Percentiles rank a stretch among this genome's conserved stretches.
Evolutionary conservation across 495 filamentous ascomycete species (phyloP).

Genomic region (Aspergillus leporis): DNA sequence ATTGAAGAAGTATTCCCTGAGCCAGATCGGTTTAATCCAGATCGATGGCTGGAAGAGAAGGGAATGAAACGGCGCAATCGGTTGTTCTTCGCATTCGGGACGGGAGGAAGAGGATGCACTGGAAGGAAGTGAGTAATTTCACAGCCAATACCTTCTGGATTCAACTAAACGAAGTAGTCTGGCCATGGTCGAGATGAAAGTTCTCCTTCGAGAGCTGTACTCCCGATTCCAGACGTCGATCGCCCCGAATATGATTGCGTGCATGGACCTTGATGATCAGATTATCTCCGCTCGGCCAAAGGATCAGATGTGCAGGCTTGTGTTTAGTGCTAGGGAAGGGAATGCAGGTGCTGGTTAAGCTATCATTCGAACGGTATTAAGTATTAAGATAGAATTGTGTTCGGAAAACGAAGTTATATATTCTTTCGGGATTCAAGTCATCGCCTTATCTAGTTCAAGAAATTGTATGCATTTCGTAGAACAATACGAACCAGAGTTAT

Average conservation of each 20-base stretch:
- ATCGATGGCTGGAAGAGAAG: constrained; percentile 60
- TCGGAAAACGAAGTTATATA: too few species aligned
- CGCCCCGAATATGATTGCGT: constrained; percentile 49
- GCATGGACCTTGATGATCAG: constrained; percentile 59
- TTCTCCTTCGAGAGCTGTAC: constrained; percentile 58
- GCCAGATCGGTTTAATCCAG: constrained; percentile 57
- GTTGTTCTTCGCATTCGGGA: constrained; percentile 47
- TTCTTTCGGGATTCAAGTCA: too few species aligned
- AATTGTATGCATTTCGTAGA: too few species aligned
- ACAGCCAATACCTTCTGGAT: constrained; percentile 38
- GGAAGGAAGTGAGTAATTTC: constrained; percentile 43
- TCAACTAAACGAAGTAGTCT: constrained; percentile 50
- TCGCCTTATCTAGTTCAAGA: too few species aligned
- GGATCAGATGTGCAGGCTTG: constrained; percentile 55
- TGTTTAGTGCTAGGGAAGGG: constrained; percentile 19
- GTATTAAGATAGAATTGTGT: too few species aligned
- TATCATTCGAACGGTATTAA: too few species aligned
- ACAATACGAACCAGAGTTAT: too few species aligned
- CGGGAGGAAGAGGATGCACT: constrained; percentile 44
- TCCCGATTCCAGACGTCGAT: constrained; percentile 54
- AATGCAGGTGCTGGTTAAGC: too few species aligned
- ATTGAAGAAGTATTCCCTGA: constrained; percentile 54
- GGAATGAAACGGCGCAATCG: constrained; percentile 42
- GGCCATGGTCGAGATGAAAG: constrained; percentile 67
- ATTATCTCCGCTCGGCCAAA: constrained; percentile 59